phyloP scores from a whole-genome alignment of 176 grass and related monocot genomes.

The Bothriochloa decipiens region DNA sequence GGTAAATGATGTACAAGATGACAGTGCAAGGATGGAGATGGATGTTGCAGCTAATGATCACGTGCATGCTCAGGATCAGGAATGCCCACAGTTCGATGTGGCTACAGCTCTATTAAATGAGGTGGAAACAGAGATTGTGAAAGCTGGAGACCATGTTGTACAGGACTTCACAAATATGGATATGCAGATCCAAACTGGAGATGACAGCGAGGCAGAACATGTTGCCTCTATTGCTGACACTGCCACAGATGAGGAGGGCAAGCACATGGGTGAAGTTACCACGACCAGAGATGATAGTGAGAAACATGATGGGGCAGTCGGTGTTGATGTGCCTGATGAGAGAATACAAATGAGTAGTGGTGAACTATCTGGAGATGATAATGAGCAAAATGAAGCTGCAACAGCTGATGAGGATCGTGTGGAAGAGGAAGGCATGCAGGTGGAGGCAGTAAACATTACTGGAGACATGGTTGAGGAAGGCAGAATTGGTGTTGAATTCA shows the following conservation, averaged over 20 bases:
- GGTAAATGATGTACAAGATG: slow-evolving; percentile 23
- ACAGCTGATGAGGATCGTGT: not conserved
- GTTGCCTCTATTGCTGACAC: slow-evolving; percentile 21
- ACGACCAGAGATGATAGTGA: slow-evolving; percentile 30
- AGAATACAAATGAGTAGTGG: slow-evolving; percentile 41
- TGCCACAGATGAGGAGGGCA: slow-evolving; percentile 40
- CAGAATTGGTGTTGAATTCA: slow-evolving; percentile 28
- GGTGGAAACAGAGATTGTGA: not conserved
- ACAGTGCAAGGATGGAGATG: slow-evolving; percentile 28
- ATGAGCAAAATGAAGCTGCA: slow-evolving; percentile 31
- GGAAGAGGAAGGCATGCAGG: slow-evolving; percentile 21
- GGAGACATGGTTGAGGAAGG: slow-evolving; percentile 42
- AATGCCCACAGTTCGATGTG: slow-evolving; percentile 19
- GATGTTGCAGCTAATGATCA: slow-evolving; percentile 17
- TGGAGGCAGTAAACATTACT: slow-evolving; percentile 10
- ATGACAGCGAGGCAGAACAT: not conserved
- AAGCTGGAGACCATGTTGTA: slow-evolving; percentile 25
- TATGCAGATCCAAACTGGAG: slow-evolving; percentile 15
- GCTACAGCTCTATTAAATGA: slow-evolving; percentile 10
- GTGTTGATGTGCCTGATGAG: slow-evolving; percentile 25
- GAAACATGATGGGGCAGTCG: not conserved
- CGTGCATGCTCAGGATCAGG: slow-evolving; percentile 32
- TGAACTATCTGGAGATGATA: slow-evolving; percentile 23
- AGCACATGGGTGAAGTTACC: slow-evolving; percentile 24
- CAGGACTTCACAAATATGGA: not conserved